Evolutionary conservation across 371 early-diverging fungal species (phyloP).

Genomic region (Mucor indicus): DNA sequence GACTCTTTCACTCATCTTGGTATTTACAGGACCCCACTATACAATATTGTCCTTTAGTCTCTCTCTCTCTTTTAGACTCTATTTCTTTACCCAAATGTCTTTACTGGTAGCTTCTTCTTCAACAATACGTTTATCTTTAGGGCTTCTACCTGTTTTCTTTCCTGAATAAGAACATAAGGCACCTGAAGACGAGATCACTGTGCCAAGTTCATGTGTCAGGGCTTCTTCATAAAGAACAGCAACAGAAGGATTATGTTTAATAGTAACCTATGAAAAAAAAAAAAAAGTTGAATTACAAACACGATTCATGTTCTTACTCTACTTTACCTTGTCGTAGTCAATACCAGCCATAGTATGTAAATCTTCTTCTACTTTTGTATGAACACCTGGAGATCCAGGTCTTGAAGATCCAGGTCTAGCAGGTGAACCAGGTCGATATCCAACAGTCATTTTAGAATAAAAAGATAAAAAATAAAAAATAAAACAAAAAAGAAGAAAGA

Average conservation of each 20-base stretch:
- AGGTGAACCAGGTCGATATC: constrained; percentile 19
- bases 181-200: constrained; percentile 85
- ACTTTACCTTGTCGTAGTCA: constrained; percentile 47
- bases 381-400: constrained; percentile 31
- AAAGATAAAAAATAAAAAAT: neutral
- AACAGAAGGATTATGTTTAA: constrained; percentile 70
- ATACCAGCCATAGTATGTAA: constrained; percentile 47
- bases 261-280: constrained; percentile 39
- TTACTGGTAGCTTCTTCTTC: constrained; percentile 77
- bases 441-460: constrained; percentile 15
- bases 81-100: constrained; percentile 75
- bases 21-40: constrained; percentile 96
- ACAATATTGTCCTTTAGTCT: neutral
- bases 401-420: constrained; percentile 25
- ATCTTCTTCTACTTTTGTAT: constrained; percentile 53
- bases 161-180: constrained; percentile 92
- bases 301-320: too few relatives aligned
- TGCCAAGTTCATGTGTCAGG: constrained; percentile 81
- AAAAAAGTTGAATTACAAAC: too few relatives aligned
- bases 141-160: constrained; percentile 85
- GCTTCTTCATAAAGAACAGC: constrained; percentile 95
- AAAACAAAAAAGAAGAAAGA: neutral
- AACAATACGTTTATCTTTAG: constrained; percentile 95
- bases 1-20: constrained; percentile 79
- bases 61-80: neutral